These are phyloP conservation scores for Heterobasidion parviporum DNA, from an alignment of 1,284 basidiomycete species.

Conservation along the genomic window DNA sequence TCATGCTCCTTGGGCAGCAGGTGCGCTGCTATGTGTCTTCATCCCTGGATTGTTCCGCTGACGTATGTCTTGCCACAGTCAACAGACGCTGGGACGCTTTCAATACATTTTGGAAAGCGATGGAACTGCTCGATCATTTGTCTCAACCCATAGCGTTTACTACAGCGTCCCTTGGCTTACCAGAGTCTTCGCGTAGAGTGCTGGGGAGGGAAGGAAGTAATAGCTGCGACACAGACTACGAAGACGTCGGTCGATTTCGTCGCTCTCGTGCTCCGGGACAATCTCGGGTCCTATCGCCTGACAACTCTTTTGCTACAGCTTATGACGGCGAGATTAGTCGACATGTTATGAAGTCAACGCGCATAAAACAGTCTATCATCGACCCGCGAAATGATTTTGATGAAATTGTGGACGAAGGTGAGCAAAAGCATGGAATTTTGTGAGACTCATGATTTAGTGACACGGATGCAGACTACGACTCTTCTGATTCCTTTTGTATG, in stretches of 20 bases:
- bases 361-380: conserved; percentile 14
- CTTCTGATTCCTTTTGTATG: conserved; percentile 71
- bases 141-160: conserved; percentile 82
- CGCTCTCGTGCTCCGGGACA: conserved; percentile 18
- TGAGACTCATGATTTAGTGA: no score
- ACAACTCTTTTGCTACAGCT: conserved; percentile 18
- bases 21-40: conserved; percentile 21
- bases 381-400: conserved; percentile 27
- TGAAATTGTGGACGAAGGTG: conserved; percentile 34
- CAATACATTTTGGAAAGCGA: conserved; percentile 79
- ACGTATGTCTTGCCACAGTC: conserved; percentile 31
- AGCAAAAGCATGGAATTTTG: conserved; percentile 1
- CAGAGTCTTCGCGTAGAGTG: conserved; percentile 22
- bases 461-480: conserved; percentile 35
- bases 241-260: conserved; percentile 31
- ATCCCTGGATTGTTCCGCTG: background rate
- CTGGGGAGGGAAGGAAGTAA: conserved; percentile 38
- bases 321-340: conserved; percentile 15
- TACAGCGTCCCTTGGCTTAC: conserved; percentile 57
- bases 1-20: conserved; percentile 73
- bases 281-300: conserved; percentile 21
- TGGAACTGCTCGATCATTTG: conserved; percentile 73
- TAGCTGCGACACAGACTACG: conserved; percentile 57
- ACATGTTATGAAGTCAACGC: conserved; percentile 7
- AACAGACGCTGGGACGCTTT: conserved; percentile 68